Conservation (phyloP, 108 stramenopile species). For the Poteriospumella lacustris region DNA sequence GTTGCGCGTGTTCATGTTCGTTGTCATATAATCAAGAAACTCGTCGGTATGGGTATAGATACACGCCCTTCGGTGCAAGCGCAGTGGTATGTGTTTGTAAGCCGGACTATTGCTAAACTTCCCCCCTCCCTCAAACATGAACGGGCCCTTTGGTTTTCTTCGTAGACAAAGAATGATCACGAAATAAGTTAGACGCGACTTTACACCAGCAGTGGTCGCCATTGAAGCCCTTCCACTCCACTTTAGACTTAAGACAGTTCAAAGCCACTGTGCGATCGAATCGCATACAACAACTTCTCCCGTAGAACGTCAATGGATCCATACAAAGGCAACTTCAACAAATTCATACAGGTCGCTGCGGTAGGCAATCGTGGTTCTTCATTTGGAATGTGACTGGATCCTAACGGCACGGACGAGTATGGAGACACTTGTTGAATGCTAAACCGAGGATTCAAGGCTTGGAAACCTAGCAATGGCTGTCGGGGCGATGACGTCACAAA, state of each 20-base stretch:
- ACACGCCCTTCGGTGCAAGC: no score
- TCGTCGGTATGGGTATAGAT: no score
- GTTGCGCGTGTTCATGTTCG: no score
- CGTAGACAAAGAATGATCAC: no score
- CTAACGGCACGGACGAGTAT: conserved; percentile 40
- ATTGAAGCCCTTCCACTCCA: no score
- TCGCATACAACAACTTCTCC: conserved; percentile 86
- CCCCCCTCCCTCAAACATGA: no score
- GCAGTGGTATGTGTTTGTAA: no score
- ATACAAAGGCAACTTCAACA: conserved; percentile 94
- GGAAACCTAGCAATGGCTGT: conserved; percentile 90
- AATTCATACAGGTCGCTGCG: conserved; percentile 89
- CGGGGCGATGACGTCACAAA: conserved; percentile 91
- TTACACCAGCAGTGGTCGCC: no score
- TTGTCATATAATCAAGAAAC: no score
- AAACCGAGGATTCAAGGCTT: conserved; percentile 70
- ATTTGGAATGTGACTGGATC: conserved; percentile 49
- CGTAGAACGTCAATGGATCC: conserved; percentile 63
- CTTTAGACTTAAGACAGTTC: conserved; percentile 74
- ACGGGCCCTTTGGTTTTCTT: no score
- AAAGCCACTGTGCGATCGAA: conserved; percentile 89
- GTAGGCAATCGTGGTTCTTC: conserved; percentile 68
- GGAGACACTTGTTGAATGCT: conserved; percentile 82
- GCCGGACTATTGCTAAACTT: no score
- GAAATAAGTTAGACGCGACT: no score